Evolutionary conservation across 139 green algal species (phyloP), one percentile per base, ranked within the genome.

Genomic region (Chlamydomonas applanata): DNA sequence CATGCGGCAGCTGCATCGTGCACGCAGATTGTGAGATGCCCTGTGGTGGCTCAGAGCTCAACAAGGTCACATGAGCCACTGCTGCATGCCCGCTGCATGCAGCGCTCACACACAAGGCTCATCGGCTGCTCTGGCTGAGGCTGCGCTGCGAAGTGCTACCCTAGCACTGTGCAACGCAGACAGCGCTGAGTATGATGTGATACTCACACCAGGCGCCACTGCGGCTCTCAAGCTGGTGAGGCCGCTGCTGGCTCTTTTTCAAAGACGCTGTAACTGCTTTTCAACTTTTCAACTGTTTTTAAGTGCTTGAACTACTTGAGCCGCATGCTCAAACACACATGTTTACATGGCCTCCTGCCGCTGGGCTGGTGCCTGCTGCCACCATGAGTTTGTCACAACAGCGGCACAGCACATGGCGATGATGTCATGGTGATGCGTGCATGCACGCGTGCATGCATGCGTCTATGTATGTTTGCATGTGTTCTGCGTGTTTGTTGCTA

Each of bases 181-280:
- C 45, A 65, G 70, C 25, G 40, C 64, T 16, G 72, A 83, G 44
- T 86, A 89, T 44, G 80, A 86, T 34, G 83, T 89, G 27, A 75
- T 95, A 2, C 75, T 94, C 65, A 93, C 86, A 0, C 70, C 79
- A 3, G 91, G 91, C 0, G 90, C 91, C 52, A 94, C 91, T 1
- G 82, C 87, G 4, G 91, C 89, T 0, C 77, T 98, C 17, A 91
- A 88, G 66, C 62, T 98, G 77, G 84, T 84, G 66, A 20, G 72
- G 53, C 2, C 25, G 19, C 1, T 40, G 57, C 22, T n/a, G n/a
- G n/a, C n/a, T n/a, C n/a, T n/a, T n/a, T n/a, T n/a, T n/a, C n/a
- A n/a, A n/a, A n/a, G n/a, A n/a, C n/a, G n/a, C n/a, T n/a, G n/a
- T n/a, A n/a, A n/a, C n/a, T n/a, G n/a, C n/a, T n/a, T n/a, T n/a